A percentile compares a stretch with the other conserved stretches of the same genome.
Conservation (phyloP, 768 basidiomycete species). For the Mrakia gelida region DNA sequence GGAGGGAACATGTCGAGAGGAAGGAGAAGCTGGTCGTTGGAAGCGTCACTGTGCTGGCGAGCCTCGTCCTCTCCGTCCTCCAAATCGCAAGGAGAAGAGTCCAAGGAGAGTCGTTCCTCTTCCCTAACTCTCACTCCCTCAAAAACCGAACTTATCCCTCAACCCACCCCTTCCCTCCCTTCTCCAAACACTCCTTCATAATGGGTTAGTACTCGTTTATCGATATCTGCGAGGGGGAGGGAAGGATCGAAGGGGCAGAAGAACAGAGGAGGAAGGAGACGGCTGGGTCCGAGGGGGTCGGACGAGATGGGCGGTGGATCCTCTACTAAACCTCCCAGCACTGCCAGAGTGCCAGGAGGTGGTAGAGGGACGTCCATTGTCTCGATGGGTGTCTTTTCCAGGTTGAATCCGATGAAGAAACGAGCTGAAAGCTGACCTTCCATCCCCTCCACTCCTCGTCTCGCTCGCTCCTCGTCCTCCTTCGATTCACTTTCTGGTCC, state of each 20-base stretch:
- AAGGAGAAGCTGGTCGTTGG: not conserved
- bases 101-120: not conserved
- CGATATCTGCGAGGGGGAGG: not conserved
- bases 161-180: not conserved
- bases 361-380: not conserved
- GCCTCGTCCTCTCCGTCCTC: not conserved
- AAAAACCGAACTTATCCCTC: not conserved
- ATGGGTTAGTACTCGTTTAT: not conserved
- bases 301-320: not conserved
- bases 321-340: not conserved
- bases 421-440: not conserved
- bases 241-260: not conserved
- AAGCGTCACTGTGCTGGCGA: not conserved
- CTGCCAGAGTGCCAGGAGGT: not conserved
- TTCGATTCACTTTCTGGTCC: not conserved
- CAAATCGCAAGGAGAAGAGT: not conserved
- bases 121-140: not conserved
- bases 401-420: not conserved
- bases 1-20: not conserved
- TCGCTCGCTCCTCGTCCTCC: conserved; percentile 15
- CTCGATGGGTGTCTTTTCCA: not conserved
- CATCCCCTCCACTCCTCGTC: not conserved
- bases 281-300: not conserved
- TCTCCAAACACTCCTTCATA: not conserved
- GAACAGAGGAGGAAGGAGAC: not conserved